A percentile compares a stretch with the other conserved stretches of the same genome.
Conservation (phyloP, 2,329 filamentous ascomycete species). For the Pestalotiopsis sp. region DNA sequence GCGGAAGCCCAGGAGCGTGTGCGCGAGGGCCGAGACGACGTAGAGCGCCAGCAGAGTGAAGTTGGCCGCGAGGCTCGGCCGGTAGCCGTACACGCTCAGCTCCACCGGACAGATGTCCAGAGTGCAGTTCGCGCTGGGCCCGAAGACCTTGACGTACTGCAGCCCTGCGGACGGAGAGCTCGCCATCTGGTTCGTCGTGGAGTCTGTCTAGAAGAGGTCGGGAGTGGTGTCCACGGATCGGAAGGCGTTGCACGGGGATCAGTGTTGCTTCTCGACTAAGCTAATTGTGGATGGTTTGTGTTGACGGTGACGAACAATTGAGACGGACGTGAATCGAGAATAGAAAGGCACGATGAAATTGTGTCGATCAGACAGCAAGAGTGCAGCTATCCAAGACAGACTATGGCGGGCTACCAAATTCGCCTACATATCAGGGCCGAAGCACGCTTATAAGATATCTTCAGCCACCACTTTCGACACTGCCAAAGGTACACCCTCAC, state of each 20-base stretch:
- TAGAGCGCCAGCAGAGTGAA: constrained; percentile 43
- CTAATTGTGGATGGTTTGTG: too few species aligned
- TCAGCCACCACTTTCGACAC: neutral
- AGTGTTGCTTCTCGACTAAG: too few species aligned
- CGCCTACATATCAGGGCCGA: too few species aligned
- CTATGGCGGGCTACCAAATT: too few species aligned
- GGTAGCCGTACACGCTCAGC: constrained; percentile 48
- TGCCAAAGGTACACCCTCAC: neutral
- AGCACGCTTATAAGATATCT: neutral
- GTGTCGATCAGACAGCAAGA: too few species aligned
- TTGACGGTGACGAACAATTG: too few species aligned
- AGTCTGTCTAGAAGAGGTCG: neutral
- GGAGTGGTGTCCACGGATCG: neutral
- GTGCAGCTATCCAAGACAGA: too few species aligned
- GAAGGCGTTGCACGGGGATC: neutral
- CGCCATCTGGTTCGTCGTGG: neutral
- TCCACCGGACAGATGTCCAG: constrained; percentile 47
- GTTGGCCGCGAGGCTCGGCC: constrained; percentile 44
- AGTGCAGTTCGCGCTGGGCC: constrained; percentile 51
- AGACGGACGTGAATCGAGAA: too few species aligned
- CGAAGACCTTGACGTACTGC: constrained; percentile 32
- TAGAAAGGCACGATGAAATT: too few species aligned
- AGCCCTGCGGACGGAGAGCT: neutral
- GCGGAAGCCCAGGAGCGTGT: constrained; percentile 45
- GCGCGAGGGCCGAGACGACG: constrained; percentile 47